Percentiles rank a stretch among this genome's conserved stretches.
These are phyloP conservation scores for Pseudogymnoascus sp. DNA, from an alignment of 2,329 filamentous ascomycete genomes.

Conservation along the genomic window DNA sequence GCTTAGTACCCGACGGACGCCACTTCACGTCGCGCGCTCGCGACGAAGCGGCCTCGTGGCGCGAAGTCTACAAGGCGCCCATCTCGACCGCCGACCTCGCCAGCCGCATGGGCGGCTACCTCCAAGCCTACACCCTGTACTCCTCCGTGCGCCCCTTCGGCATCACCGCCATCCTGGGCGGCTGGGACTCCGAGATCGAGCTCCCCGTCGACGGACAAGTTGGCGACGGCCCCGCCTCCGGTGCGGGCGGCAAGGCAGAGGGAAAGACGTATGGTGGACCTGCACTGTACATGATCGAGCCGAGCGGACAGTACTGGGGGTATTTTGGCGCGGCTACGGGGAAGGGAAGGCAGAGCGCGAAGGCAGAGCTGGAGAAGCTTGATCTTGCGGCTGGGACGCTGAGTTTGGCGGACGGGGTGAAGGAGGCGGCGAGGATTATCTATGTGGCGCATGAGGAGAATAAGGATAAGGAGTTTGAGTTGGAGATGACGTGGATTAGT, in stretches of 20 bases:
- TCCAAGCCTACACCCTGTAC: constrained; percentile 96
- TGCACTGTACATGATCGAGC: constrained; percentile 97
- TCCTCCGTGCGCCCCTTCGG: constrained; percentile 94
- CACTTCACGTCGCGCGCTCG: constrained; percentile 92
- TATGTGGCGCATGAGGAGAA: constrained; percentile 97
- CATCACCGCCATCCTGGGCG: constrained; percentile 87
- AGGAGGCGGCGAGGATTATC: constrained; percentile 95
- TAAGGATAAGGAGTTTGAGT: constrained; percentile 99
- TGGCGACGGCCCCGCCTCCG: constrained; percentile 68
- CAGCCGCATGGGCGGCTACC: constrained; percentile 88
- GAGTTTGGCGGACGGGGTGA: constrained; percentile 79
- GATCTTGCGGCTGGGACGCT: constrained; percentile 73
- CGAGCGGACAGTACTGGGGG: constrained; percentile 94
- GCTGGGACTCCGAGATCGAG: constrained; percentile 86
- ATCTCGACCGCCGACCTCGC: constrained; percentile 85
- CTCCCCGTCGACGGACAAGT: constrained; percentile 85
- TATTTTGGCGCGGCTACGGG: constrained; percentile 98
- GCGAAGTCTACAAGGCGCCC: constrained; percentile 86
- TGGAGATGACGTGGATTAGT: constrained; percentile 99
- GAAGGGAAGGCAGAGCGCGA: constrained; percentile 93
- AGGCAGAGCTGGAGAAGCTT: constrained; percentile 97
- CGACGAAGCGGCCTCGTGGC: constrained; percentile 88
- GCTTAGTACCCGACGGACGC: constrained; percentile 87
- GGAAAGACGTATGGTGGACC: constrained; percentile 79
- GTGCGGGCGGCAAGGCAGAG: constrained; percentile 75